Evolutionary conservation across 306 rosid genomes (phyloP), one percentile per base, ranked within the genome.

Genomic region (Alnus glutinosa): DNA sequence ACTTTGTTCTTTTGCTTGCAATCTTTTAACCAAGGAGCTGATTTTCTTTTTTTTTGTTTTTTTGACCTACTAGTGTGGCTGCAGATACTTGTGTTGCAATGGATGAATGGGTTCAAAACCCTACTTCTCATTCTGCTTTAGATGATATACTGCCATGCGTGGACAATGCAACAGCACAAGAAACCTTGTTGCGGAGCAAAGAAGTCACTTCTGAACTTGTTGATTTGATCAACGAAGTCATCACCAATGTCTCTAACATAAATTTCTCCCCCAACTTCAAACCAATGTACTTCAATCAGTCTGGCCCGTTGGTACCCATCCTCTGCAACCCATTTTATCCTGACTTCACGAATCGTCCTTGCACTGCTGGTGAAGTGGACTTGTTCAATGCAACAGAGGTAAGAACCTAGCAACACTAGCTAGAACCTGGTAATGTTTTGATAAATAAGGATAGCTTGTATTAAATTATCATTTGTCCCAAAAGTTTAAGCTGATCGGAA

Each of bases 71-170:
- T 39, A 94, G 98, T 80, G 92, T 64, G 78, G 85, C 85, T 71
- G 97, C 79, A 12, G 97, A 95, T 82, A 75, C 97, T 11, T 92
- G 97, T 79, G 92, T 92, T 61, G 90, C 94, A 3, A 90, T 92
- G 97, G 86, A 94, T 36, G 98, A 94, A n/a, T 94, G 98, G 97
- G 88, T 87, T 47, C 76, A 73, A 75, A 86, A 89, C 58, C 98
- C 97, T 2, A 87, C 86, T 0, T 83, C 84, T 30, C 86, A 92
- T 39, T 92, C 98, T 28, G 90, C 97, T 32, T 63, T 94, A 62
- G 98, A 94, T 75, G 92, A 91, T 8, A 81, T 92, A 5, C 86
- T 94, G 46, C 97, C 98, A 8, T 92, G 97, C 5, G 94, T 91
- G 77, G 91, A 91, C 37, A 87, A 87, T 9, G 80, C 83, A 70